These are phyloP conservation scores for Epichloe coenophiala DNA, from an alignment of 2,329 filamentous ascomycete genomes.

Conservation along the genomic window DNA sequence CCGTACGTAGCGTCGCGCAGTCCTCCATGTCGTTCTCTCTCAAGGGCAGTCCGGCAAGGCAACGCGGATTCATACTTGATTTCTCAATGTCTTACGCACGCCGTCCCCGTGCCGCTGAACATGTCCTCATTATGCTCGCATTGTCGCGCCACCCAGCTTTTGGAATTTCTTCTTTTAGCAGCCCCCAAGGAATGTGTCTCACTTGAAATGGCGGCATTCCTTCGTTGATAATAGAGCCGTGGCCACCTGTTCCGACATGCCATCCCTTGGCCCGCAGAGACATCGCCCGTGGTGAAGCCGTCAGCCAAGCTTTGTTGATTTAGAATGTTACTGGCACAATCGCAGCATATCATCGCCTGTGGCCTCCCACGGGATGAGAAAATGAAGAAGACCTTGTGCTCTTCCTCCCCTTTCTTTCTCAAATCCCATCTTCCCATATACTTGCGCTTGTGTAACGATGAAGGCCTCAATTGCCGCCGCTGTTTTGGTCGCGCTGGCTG, in stretches of 20 bases:
- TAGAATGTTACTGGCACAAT: neutral
- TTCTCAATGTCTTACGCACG: neutral
- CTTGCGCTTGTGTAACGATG: neutral
- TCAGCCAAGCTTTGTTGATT: neutral
- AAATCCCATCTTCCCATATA: too few relatives aligned
- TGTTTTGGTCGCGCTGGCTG: conserved; percentile 3
- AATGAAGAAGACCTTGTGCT: neutral
- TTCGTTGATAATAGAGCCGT: neutral
- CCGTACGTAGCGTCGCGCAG: too few relatives aligned
- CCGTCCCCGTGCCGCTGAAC: neutral
- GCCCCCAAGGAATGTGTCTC: neutral
- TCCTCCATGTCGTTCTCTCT: neutral
- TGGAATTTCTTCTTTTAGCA: neutral
- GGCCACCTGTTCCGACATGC: neutral
- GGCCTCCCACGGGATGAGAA: too few relatives aligned
- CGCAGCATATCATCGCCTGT: too few relatives aligned
- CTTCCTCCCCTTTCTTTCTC: neutral
- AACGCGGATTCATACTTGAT: neutral
- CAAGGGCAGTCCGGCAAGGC: neutral
- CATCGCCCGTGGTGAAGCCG: neutral
- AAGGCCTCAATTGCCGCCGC: conserved; percentile 3
- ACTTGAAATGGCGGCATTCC: neutral
- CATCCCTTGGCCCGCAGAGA: neutral
- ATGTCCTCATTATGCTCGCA: neutral
- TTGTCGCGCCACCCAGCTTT: neutral